Base-by-base conservation (phyloP, 2,329 filamentous ascomycete genomes). In the Aspergillus sp. region DNA sequence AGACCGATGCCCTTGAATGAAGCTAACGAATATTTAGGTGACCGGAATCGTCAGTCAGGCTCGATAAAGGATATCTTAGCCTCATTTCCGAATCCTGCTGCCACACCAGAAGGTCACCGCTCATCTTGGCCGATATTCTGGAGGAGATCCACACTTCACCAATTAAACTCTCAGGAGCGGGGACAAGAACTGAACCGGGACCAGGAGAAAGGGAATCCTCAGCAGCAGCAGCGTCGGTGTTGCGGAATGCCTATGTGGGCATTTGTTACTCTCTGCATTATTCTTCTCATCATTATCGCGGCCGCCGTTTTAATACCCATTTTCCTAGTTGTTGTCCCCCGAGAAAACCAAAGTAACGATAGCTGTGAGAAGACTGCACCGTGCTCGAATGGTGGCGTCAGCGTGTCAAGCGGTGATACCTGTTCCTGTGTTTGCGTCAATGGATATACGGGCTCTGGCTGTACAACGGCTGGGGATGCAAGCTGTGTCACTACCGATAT, bases 401-500 rank as follows among this genome's bases (percentile, higher is more conserved):
- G 87, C 55, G 83, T 93, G 15, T 74, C 91, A 18, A 84, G 83
- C 15, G 80, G 85, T 56, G 83, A 85, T 3, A 78, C 83, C 18
- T 98, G 93, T 75, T 88, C 88, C 12, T 99, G 93, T 71, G 85
- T 97, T 43, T 99, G 93, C 74, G 86, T 88, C 20, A 92, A 95
- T 66, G 91, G 93, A 1, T 98, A 93, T 71, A 93, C 89, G 0
- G 88, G 88, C 20, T 75, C 76, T 2, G 81, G 77, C 15, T 90
- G 88, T 68, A 79, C 75, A 2, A 75, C 74, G 4, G 63, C 74
- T 13, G 74, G 78, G 13, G 81, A 82, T 55, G 76, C 81, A 22
- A 76, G 75, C 47, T 90, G 87, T 66, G 81, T 82, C 6, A 85
- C 81, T 0, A 80, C 78, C 2, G 62, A 70, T 34, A 64, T 78